Evolutionary conservation across 192 early-diverging fungal species (phyloP).

Genomic region (Entomortierella parvispora): DNA sequence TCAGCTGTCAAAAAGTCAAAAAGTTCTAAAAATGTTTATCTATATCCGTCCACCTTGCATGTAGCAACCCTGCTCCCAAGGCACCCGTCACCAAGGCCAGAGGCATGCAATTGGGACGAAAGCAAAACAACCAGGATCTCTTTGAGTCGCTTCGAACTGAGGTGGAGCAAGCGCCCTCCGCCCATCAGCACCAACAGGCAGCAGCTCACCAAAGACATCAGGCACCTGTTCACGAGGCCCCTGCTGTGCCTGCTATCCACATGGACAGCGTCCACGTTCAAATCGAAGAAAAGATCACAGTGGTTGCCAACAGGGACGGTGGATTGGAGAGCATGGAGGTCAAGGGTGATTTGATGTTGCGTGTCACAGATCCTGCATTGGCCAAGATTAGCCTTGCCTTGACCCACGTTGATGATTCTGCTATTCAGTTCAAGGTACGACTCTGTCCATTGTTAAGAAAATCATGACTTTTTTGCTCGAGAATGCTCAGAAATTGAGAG

Average conservation of each 20-base stretch:
- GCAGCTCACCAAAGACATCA: background rate
- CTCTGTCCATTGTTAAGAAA: background rate
- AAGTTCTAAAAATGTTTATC: no score
- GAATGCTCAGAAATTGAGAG: no score
- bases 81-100: constrained; percentile 63
- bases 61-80: constrained; percentile 40
- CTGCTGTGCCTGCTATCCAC: constrained; percentile 27
- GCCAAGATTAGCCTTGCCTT: constrained; percentile 72
- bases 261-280: constrained; percentile 82
- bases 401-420: constrained; percentile 60
- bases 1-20: no score
- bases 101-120: constrained; percentile 93
- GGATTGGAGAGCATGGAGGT: constrained; percentile 91
- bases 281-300: constrained; percentile 87
- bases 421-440: constrained; percentile 82
- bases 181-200: constrained; percentile 20
- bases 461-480: background rate
- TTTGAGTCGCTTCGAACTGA: constrained; percentile 85
- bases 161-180: constrained; percentile 62
- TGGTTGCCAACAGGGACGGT: constrained; percentile 86
- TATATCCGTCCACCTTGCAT: no score
- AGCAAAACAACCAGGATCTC: constrained; percentile 77
- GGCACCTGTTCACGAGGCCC: background rate
- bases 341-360: constrained; percentile 87
- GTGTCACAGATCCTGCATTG: constrained; percentile 72